Base-by-base conservation (phyloP, 257 asterid genomes). In the Knoxia roxburghii region DNA sequence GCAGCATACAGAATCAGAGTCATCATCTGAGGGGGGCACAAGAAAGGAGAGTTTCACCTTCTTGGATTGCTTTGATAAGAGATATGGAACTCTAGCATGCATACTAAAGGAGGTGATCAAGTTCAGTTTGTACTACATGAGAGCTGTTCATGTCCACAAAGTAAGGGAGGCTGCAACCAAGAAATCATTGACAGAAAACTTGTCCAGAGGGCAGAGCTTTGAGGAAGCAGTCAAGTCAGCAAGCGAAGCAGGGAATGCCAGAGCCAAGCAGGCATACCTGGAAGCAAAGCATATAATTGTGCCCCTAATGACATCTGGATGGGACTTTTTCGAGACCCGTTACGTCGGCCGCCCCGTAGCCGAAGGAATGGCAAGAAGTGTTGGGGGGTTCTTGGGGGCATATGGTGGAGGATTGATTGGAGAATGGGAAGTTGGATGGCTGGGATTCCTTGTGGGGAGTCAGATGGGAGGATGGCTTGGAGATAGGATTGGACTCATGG, bases 391-490 rank as follows among this genome's bases (percentile, higher is more conserved):
- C 46, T 7, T 77, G 6, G 91, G 88, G 17, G 74, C 88, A 0
- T 85, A 78, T 53, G 61, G 30, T 3, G 91, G 88, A 21, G 91
- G 91, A 4, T 33, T 85, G 7, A 56, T 63, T 15, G 85, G 88
- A 41, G 91, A 85, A 64, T 85, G 83, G 66, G 79, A 65, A 41
- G 69, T 66, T 50, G 81, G 81, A 63, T 81, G 88, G 88, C 33
- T 85, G n/a, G 88, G 91, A 14, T 81, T 81, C 66, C 81, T 83
- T 27, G 64, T 65, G 23, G 91, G 91, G 35, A 85, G 91, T 41
- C 88, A 80, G 9, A n/a, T 82, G 27, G 91, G 91, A 21, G 77
- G 88, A 27, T 85, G 91, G 91, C 29, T 71, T 32, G 88, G 91
- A 1, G 86, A 82, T 33, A 83, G 88, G 77, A 61, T 83, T 32